Evolutionary conservation across 2,329 filamentous ascomycete species (phyloP).

Genomic region (Verticillium zaregamsianum): DNA sequence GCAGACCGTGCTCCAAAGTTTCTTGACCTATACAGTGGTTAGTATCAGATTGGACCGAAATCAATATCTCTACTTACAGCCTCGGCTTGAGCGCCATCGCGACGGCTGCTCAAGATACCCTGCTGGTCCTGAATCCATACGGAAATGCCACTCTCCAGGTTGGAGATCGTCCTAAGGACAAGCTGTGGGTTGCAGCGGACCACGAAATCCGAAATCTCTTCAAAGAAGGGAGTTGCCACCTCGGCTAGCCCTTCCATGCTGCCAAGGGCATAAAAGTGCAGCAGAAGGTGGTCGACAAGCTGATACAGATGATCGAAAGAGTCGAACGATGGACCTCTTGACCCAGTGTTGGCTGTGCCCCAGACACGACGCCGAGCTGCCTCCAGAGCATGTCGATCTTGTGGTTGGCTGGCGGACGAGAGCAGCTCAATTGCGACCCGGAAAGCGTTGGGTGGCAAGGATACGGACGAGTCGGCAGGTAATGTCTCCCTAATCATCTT

Average conservation of each 20-base stretch:
- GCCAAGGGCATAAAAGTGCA: slow-evolving; percentile 47
- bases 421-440: slow-evolving; percentile 38
- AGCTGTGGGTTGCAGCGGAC: slow-evolving; percentile 43
- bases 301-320: slow-evolving; percentile 65
- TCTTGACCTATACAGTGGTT: slow-evolving; percentile 32
- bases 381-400: slow-evolving; percentile 60
- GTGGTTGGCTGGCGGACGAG: slow-evolving; percentile 47
- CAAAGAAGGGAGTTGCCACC: slow-evolving; percentile 43
- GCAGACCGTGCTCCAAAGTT: slow-evolving; percentile 48
- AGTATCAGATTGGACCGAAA: not conserved
- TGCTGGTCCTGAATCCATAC: slow-evolving; percentile 60
- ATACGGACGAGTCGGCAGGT: slow-evolving; percentile 12
- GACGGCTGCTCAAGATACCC: slow-evolving; percentile 34
- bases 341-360: slow-evolving; percentile 44
- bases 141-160: slow-evolving; percentile 57
- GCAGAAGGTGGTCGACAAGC: slow-evolving; percentile 50
- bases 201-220: slow-evolving; percentile 49
- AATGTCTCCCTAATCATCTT: slow-evolving; percentile 42
- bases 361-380: slow-evolving; percentile 62
- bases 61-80: slow-evolving; percentile 34
- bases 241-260: slow-evolving; percentile 30
- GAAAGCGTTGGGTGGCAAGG: slow-evolving; percentile 22
- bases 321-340: slow-evolving; percentile 44
- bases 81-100: slow-evolving; percentile 33
- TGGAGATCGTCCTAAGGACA: slow-evolving; percentile 50